Percentiles rank a stretch among this genome's conserved stretches.
These are phyloP conservation scores for Ophiostoma ips DNA, from an alignment of 2,329 filamentous ascomycete species.

Conservation along the genomic window DNA sequence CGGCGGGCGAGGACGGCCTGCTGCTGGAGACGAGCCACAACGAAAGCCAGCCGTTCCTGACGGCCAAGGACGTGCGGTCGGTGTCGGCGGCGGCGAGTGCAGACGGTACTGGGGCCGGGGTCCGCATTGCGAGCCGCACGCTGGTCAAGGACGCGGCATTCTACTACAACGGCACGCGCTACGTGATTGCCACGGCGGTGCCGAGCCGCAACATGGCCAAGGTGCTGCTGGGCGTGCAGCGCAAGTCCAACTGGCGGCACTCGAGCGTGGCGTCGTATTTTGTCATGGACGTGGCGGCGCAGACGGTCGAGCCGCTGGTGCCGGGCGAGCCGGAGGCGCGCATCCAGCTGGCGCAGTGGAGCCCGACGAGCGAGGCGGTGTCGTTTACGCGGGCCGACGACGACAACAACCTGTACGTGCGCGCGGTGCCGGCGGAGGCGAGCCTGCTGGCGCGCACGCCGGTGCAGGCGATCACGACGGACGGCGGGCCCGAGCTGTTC, in stretches of 20 bases:
- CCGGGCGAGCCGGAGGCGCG: conserved; percentile 48
- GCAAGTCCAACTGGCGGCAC: conserved; percentile 72
- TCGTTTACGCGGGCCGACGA: conserved; percentile 71
- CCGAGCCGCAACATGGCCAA: conserved; percentile 77
- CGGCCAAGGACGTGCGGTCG: conserved; percentile 72
- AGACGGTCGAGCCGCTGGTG: conserved; percentile 64
- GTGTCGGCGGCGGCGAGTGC: not conserved
- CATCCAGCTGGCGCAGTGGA: conserved; percentile 81
- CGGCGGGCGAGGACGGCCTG: conserved; percentile 68
- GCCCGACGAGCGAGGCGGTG: conserved; percentile 70
- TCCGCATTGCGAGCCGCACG: conserved; percentile 37
- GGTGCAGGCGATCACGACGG: conserved; percentile 62
- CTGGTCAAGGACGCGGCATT: conserved; percentile 63
- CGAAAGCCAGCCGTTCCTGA: conserved; percentile 58
- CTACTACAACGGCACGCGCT: conserved; percentile 36
- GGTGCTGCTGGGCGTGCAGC: conserved; percentile 65
- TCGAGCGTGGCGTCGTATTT: conserved; percentile 80
- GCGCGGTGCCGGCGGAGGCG: conserved; percentile 37
- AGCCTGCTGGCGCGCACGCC: conserved; percentile 16
- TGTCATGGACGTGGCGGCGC: conserved; percentile 77
- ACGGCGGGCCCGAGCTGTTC: conserved; percentile 80
- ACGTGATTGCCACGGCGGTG: conserved; percentile 48
- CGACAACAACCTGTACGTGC: conserved; percentile 80
- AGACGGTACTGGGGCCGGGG: conserved; percentile 25
- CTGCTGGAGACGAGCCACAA: conserved; percentile 52